phyloP scores from a whole-genome alignment of 441 rosid species.

The Jatropha multifida region DNA sequence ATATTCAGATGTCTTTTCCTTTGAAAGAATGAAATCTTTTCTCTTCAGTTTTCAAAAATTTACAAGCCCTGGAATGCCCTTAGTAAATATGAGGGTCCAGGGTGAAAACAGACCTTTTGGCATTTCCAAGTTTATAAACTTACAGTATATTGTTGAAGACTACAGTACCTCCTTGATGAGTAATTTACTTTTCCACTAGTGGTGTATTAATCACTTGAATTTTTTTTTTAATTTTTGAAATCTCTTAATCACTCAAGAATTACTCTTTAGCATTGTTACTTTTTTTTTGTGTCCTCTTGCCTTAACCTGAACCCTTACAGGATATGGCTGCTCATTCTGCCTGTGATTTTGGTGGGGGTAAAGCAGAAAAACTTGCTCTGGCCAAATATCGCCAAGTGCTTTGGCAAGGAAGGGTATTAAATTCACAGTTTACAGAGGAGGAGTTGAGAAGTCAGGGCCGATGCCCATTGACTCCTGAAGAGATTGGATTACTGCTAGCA shows the following conservation, averaged over 20 bases:
- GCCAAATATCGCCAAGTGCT: constrained; percentile 91
- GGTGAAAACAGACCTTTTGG: background rate
- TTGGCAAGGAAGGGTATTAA: constrained; percentile 96
- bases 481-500: constrained; percentile 86
- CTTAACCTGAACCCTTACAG: constrained; percentile 27
- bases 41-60: background rate
- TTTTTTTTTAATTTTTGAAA: too few relatives aligned
- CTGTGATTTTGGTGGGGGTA: constrained; percentile 97
- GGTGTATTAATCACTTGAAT: too few relatives aligned
- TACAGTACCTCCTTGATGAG: too few relatives aligned
- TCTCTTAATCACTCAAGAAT: background rate
- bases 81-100: background rate
- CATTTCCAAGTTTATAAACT: constrained; percentile 3
- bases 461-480: constrained; percentile 97
- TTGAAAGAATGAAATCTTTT: background rate
- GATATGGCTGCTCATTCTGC: constrained; percentile 99
- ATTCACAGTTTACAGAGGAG: constrained; percentile 88
- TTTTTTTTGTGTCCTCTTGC: background rate
- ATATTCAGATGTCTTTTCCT: background rate
- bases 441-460: constrained; percentile 93
- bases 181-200: too few relatives aligned
- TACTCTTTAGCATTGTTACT: background rate
- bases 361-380: constrained; percentile 86
- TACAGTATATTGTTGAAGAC: background rate
- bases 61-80: background rate